phyloP scores from a whole-genome alignment of 2,329 filamentous ascomycete species.

The Pseudofabraea citricarpa region DNA sequence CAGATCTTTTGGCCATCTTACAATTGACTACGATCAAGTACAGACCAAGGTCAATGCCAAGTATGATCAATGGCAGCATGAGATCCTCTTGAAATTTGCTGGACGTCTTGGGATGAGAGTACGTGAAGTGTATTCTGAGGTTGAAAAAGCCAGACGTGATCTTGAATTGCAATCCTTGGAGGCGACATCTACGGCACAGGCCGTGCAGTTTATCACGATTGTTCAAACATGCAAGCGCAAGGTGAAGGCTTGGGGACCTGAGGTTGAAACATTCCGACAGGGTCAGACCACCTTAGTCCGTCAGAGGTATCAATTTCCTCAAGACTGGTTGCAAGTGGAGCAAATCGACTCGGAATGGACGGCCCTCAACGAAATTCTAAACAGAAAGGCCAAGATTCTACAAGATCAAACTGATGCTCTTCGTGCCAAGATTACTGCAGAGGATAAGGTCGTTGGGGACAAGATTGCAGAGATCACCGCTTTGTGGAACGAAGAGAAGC shows the following conservation, averaged over 20 bases:
- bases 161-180: constrained; percentile 90
- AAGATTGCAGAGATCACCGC: constrained; percentile 80
- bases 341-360: constrained; percentile 97
- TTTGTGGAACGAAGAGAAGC: constrained; percentile 96
- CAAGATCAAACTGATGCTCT: constrained; percentile 94
- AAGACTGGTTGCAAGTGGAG: constrained; percentile 92
- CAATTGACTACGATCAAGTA: constrained; percentile 96
- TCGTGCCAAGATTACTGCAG: constrained; percentile 87
- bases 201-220: constrained; percentile 96
- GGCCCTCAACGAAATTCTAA: constrained; percentile 84
- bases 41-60: constrained; percentile 98
- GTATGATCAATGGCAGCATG: constrained; percentile 99
- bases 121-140: constrained; percentile 86
- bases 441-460: constrained; percentile 86
- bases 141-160: constrained; percentile 84
- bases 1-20: constrained; percentile 87
- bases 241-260: constrained; percentile 89
- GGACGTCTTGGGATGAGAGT: constrained; percentile 83
- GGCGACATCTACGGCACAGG: constrained; percentile 91
- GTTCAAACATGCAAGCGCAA: constrained; percentile 95
- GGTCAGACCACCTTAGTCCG: constrained; percentile 88
- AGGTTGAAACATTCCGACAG: constrained; percentile 93
- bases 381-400: constrained; percentile 90
- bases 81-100: constrained; percentile 92
- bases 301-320: constrained; percentile 89